These are phyloP conservation scores for Phytophthora hybrid DNA, from an alignment of 352 stramenopile genomes.

Conservation along the genomic window DNA sequence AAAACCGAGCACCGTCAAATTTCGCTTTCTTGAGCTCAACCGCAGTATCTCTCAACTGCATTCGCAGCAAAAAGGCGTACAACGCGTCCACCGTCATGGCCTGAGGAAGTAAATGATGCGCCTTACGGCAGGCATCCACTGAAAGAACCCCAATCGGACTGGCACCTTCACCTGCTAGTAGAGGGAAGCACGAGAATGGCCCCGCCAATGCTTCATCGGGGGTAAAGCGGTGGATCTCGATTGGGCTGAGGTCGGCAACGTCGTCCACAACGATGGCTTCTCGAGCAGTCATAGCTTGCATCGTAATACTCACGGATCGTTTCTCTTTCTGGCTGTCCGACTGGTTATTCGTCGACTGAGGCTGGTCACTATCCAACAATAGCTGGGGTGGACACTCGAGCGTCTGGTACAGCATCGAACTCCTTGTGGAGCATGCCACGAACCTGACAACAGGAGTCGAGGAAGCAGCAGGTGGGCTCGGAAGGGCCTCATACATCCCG, in stretches of 20 bases:
- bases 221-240: constrained; percentile 39
- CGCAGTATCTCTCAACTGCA: constrained; percentile 59
- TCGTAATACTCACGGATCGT: constrained; percentile 34
- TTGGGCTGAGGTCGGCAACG: constrained; percentile 25
- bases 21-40: constrained; percentile 51
- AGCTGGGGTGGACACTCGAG: constrained; percentile 30
- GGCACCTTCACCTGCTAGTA: constrained; percentile 17
- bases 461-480: constrained; percentile 38
- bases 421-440: constrained; percentile 58
- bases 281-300: constrained; percentile 42
- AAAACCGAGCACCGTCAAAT: constrained; percentile 52
- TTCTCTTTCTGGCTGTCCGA: constrained; percentile 35
- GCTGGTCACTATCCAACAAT: neutral
- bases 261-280: constrained; percentile 50
- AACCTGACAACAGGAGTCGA: constrained; percentile 54
- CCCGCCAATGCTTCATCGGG: constrained; percentile 35
- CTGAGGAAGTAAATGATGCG: constrained; percentile 54
- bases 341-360: constrained; percentile 18
- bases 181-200: constrained; percentile 65
- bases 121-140: constrained; percentile 65
- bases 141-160: constrained; percentile 60
- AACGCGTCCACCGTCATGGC: constrained; percentile 63
- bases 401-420: constrained; percentile 50
- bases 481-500: constrained; percentile 65
- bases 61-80: constrained; percentile 60